Evolutionary conservation across 805 yeast genomes (phyloP), one percentile per base, ranked within the genome.

Genomic region (Kuraishia capsulata): DNA sequence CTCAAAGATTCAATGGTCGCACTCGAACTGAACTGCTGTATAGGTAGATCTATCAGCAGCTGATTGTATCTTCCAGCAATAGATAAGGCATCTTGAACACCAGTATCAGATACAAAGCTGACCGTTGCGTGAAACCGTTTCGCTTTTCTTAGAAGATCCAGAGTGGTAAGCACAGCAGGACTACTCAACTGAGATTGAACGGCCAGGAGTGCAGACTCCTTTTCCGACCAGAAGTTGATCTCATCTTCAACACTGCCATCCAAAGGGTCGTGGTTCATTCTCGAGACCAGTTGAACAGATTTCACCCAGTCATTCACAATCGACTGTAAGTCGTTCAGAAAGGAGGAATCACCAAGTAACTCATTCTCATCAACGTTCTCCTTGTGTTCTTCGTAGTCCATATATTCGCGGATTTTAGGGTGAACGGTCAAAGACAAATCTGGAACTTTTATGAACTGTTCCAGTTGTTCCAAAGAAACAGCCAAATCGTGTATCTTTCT

Each of bases 101-200:
- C 85, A 2, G 82, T 76, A 49, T 85, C 94, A 4, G 86, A 73
- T 25, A 73, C 61, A 48, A 84, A 81, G 26, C 81, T 69, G n/a
- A 76, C 72, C 0, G 89, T 79, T 1, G 86, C 79, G 52, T 84
- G 94, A 51, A 79, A 84, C 44, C 97, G 65, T 47, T 84, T 88
- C 2, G 88, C 87, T 13, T 69, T 61, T 42, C 74, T 73, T 39
- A 89, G 62, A 0, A 83, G 61, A 1, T 71, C 74, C 11, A 87
- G 56, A 0, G 92, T 76, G 6, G 71, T 53, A 17, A 57, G 60
- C 1, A 86, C 73, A 26, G 74, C 78, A 0, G 67, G 65, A 1
- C 73, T 62, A 3, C 65, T 55, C 1, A 84, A 56, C 51, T 87
- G 95, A 1, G 64, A 62, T 38, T 73, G 71, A 1, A 84, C 65